Evolutionary conservation across 805 yeast species (phyloP).

Genomic region (Kregervanrija fluxuum): DNA sequence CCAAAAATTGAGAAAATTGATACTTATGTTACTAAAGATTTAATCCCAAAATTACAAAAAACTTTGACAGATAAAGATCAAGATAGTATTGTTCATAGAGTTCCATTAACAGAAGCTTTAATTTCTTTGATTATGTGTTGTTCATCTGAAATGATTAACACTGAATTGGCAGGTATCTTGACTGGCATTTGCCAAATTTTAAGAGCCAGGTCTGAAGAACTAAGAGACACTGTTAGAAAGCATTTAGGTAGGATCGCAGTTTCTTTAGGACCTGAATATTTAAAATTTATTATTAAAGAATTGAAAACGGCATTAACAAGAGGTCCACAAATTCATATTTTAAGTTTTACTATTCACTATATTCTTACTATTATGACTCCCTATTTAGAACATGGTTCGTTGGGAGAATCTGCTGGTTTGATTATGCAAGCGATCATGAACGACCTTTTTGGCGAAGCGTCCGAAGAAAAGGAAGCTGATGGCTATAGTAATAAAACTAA

Average conservation of each 20-base stretch:
- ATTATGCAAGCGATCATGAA: conserved; percentile 78
- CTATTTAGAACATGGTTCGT: conserved; percentile 54
- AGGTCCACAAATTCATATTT: conserved; percentile 91
- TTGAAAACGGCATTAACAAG: conserved; percentile 69
- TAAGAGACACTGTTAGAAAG: conserved; percentile 80
- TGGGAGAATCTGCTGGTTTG: conserved; percentile 55
- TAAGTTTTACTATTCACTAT: conserved; percentile 80
- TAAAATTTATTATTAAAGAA: conserved; percentile 71
- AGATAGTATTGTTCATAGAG: conserved; percentile 66
- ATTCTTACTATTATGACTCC: conserved; percentile 46
- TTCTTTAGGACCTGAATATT: conserved; percentile 64
- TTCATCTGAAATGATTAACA: conserved; percentile 44
- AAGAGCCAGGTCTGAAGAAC: conserved; percentile 76
- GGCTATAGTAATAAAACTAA: conserved; percentile 80
- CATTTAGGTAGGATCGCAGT: conserved; percentile 58
- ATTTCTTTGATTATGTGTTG: conserved; percentile 61
- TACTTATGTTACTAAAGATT: conserved; percentile 43
- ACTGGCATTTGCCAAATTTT: conserved; percentile 85
- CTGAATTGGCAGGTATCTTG: conserved; percentile 71
- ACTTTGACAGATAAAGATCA: conserved; percentile 62
- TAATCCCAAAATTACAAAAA: conserved; percentile 56
- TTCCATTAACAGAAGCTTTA: conserved; percentile 77
- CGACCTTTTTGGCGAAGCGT: conserved; percentile 85
- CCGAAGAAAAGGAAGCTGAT: conserved; percentile 91
- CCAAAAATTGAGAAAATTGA: conserved; percentile 34